Conservation (phyloP, 495 filamentous ascomycete species). For the Tuber melanosporum region DNA sequence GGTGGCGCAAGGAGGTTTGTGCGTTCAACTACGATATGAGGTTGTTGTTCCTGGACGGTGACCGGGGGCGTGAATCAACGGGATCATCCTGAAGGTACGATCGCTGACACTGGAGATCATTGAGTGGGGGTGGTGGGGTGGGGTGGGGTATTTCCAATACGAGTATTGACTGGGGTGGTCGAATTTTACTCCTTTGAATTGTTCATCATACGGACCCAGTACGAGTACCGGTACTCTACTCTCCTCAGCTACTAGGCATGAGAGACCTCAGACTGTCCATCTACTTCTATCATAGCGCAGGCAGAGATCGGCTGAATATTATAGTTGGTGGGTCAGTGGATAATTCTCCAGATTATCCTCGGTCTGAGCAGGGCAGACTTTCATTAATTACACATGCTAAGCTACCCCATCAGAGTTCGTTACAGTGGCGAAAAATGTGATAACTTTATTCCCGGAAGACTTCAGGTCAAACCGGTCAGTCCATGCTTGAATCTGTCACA, state of each 20-base stretch:
- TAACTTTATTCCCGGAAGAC: too few relatives aligned
- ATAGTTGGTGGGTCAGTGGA: not conserved
- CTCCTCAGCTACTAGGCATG: not conserved
- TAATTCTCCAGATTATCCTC: not conserved
- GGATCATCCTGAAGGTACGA: not conserved
- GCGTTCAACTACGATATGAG: not conserved
- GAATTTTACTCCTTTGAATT: not conserved
- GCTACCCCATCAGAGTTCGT: too few relatives aligned
- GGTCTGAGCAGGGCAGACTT: not conserved
- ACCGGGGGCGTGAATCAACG: not conserved
- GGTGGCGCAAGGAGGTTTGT: not conserved
- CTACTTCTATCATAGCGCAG: too few relatives aligned
- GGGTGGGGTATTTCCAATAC: not conserved
- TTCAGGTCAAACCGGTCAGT: too few relatives aligned
- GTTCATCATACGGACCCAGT: not conserved
- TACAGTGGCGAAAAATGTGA: too few relatives aligned
- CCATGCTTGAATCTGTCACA: too few relatives aligned
- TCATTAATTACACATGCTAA: too few relatives aligned
- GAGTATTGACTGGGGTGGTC: not conserved
- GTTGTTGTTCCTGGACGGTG: not conserved
- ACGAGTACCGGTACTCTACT: too few relatives aligned
- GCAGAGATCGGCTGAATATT: not conserved
- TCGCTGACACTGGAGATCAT: not conserved
- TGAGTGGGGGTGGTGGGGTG: not conserved
- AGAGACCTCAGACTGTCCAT: not conserved